Evolutionary conservation across 2,329 filamentous ascomycete species (phyloP).

Genomic region (Aureobasidium lini): DNA sequence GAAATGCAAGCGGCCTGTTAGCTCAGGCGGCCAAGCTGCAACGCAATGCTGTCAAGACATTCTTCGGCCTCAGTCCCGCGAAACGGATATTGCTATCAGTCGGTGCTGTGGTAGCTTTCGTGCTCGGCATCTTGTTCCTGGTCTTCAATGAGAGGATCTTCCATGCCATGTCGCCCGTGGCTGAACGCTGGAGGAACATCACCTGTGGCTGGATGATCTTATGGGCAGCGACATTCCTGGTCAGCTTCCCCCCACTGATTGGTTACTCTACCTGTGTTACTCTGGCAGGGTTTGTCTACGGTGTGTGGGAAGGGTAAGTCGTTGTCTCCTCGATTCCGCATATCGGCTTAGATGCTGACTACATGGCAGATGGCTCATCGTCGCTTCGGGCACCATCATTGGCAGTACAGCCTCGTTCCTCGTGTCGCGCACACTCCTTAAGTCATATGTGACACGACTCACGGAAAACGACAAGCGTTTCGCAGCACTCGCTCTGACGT

Average conservation of each 20-base stretch:
- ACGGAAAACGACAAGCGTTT: conserved; percentile 81
- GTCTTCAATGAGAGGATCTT: conserved; percentile 78
- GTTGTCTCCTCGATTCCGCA: background rate
- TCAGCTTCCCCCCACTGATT: conserved; percentile 79
- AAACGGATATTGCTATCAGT: conserved; percentile 55
- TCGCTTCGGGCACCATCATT: conserved; percentile 66
- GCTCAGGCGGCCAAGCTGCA: conserved; percentile 38
- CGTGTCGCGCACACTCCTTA: conserved; percentile 70
- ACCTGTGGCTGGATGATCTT: conserved; percentile 66
- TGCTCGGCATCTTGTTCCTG: conserved; percentile 60
- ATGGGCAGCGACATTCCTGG: conserved; percentile 65
- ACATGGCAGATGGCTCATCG: conserved; percentile 66
- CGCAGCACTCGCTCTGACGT: conserved; percentile 75
- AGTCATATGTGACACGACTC: conserved; percentile 68
- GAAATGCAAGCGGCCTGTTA: conserved; percentile 33
- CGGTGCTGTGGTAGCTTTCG: conserved; percentile 43
- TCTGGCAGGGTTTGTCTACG: conserved; percentile 63
- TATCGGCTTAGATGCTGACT: background rate
- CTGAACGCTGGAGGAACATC: conserved; percentile 68
- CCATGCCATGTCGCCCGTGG: conserved; percentile 61
- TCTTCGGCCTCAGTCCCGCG: conserved; percentile 48
- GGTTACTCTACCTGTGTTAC: conserved; percentile 76
- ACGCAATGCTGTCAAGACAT: conserved; percentile 42
- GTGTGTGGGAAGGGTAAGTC: conserved; percentile 62
- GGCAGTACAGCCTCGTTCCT: conserved; percentile 76